phyloP scores from a whole-genome alignment of 2,329 filamentous ascomycete genomes.

The Ophiostoma ulmi region DNA sequence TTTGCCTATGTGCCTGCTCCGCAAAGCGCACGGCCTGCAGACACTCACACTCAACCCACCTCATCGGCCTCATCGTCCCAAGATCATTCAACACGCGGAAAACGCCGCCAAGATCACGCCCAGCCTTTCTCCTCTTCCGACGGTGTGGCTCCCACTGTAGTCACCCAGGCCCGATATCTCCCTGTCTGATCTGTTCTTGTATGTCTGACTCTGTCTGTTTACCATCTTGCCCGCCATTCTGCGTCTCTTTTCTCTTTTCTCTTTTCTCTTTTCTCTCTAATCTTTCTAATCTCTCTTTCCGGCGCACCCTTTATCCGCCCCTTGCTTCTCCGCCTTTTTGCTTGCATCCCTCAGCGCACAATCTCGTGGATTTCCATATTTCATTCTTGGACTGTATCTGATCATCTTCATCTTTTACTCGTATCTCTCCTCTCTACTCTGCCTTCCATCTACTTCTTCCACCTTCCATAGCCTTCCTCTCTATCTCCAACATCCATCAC shows the following conservation, averaged over 20 bases:
- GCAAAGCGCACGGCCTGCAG: neutral
- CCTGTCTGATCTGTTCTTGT: neutral
- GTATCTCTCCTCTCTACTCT: neutral
- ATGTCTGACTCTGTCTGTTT: neutral
- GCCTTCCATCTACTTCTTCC: constrained; percentile 5
- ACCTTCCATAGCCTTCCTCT: constrained; percentile 10
- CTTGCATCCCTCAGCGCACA: neutral
- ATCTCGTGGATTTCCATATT: neutral
- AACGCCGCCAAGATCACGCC: constrained; percentile 20
- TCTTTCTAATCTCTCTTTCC: neutral
- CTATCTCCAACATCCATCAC: neutral
- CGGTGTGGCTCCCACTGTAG: constrained; percentile 17
- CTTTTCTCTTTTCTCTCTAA: neutral
- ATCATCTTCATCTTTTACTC: neutral
- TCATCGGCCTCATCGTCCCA: neutral
- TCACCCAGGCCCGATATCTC: constrained; percentile 18
- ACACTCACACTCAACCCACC: neutral
- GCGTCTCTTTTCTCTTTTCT: neutral
- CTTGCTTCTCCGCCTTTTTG: constrained; percentile 14
- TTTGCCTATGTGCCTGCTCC: neutral
- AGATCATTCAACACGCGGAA: neutral
- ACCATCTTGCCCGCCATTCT: neutral
- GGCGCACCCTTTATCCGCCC: constrained; percentile 18
- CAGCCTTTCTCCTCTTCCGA: constrained; percentile 23
- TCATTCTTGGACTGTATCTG: neutral